Percentiles rank a stretch among this genome's conserved stretches.
Conservation (phyloP, 2,329 filamentous ascomycete genomes). For the Exophiala xenobiotica region DNA sequence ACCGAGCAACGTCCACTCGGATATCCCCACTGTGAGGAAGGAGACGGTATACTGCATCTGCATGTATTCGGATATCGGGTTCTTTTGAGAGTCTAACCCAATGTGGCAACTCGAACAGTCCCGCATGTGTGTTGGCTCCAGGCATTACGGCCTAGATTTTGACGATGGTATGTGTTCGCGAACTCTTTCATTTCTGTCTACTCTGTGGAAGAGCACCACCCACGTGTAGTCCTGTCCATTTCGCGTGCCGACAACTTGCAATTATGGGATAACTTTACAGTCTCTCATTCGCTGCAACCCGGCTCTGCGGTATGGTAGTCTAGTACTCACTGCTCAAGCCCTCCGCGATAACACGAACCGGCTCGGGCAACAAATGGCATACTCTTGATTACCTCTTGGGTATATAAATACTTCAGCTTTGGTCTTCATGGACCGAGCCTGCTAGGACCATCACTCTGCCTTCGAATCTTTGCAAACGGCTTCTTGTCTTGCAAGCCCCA, state of each 20-base stretch:
- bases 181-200: too few species aligned
- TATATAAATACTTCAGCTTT: background rate
- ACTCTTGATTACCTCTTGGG: background rate
- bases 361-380: background rate
- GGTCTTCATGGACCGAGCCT: background rate
- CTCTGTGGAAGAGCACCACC: background rate
- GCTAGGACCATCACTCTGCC: background rate
- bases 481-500: too few species aligned
- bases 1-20: background rate
- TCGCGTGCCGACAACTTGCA: background rate
- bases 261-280: background rate
- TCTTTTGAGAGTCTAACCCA: background rate
- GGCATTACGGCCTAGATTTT: background rate
- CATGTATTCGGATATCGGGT: too few species aligned
- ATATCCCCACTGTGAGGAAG: too few species aligned
- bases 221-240: background rate
- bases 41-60: too few species aligned
- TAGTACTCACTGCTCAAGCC: background rate
- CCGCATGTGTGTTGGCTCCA: background rate
- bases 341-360: background rate
- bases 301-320: background rate
- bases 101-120: conserved; percentile 8
- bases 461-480: background rate
- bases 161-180: background rate
- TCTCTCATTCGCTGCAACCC: background rate